Base-by-base conservation (phyloP, 2,329 filamentous ascomycete species). In the Alternaria sp. region DNA sequence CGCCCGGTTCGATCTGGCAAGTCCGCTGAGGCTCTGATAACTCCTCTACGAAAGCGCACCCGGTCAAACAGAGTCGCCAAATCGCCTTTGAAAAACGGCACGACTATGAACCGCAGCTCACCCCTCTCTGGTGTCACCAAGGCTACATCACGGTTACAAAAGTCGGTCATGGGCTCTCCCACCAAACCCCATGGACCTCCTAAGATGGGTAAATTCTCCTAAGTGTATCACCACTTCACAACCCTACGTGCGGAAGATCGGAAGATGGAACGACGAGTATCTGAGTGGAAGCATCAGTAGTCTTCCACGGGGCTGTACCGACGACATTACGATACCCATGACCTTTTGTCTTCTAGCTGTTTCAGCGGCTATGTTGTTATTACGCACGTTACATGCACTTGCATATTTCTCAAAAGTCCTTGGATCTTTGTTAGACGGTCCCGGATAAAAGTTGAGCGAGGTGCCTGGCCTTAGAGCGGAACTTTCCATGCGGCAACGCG, bases 11-110 rank as follows among this genome's bases (percentile, higher is more conserved):
- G 78, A 37, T 79, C 77, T 23, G 79, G 79, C 51, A 76, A 78
- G 62, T 80, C 78, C 6, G 79, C 78, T 7, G 79, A 81, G 53
- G 70, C 77, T n/a, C 63, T 80, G 33, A 81, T 81, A 50, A 79
- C 79, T 15, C 79, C 79, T 28, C 70, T 80, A 25, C 76, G 79
- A 28, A 81, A 79, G 64, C 76, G 77, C 4, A 73, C 76, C 6
- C 73, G 70, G 21, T 62, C 75, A 4, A 79, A 68, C 58, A 72
- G 73, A 47, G 56, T 69, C n/a, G 64, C 65, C 15, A 72, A 68
- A 41, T 73, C 70, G n/a, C 70, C 73, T 15, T 61, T 67, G 59
- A 69, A 65, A 20, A 58, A 70, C 18, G 60, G 64, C 9, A 56
- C 71, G 12, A 55, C 64, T 23, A 51, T 68, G 15, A 68, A 67